Conservation (phyloP, 1,139 yeast genomes). For the Schwanniomyces etchellsii region DNA sequence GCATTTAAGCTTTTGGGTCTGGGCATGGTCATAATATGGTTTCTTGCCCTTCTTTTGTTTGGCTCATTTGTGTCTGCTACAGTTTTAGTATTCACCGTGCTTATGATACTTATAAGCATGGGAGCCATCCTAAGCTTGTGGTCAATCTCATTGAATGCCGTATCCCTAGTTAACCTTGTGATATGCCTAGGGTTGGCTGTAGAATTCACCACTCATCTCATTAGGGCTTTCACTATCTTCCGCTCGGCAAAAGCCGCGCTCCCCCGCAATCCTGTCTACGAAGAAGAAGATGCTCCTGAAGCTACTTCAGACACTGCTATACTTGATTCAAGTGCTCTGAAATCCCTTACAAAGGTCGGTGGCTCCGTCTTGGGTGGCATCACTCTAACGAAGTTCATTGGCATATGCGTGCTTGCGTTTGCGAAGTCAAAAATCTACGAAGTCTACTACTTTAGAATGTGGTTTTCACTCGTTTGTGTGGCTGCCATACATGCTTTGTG, state of each 20-base stretch:
- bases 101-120: conserved; percentile 62
- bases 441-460: conserved; percentile 90
- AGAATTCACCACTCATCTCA: conserved; percentile 86
- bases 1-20: conserved; percentile 50
- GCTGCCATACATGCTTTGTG: conserved; percentile 78
- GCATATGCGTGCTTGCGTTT: conserved; percentile 80
- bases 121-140: conserved; percentile 77
- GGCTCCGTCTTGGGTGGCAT: conserved; percentile 88
- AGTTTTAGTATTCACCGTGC: conserved; percentile 53
- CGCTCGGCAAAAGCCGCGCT: conserved; percentile 1
- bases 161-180: conserved; percentile 78
- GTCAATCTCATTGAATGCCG: conserved; percentile 80
- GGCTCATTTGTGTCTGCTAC: conserved; percentile 64
- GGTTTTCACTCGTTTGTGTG: conserved; percentile 74
- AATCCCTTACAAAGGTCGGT: conserved; percentile 71
- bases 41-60: conserved; percentile 50
- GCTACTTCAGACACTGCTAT: not conserved
- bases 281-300: not conserved
- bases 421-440: conserved; percentile 84
- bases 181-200: conserved; percentile 91
- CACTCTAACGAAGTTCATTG: conserved; percentile 82
- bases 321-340: not conserved
- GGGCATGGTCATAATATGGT: conserved; percentile 54
- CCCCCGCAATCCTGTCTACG: not conserved
- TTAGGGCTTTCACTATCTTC: conserved; percentile 58